phyloP scores from a whole-genome alignment of 2,329 filamentous ascomycete species.

The Curvularia lunata region DNA sequence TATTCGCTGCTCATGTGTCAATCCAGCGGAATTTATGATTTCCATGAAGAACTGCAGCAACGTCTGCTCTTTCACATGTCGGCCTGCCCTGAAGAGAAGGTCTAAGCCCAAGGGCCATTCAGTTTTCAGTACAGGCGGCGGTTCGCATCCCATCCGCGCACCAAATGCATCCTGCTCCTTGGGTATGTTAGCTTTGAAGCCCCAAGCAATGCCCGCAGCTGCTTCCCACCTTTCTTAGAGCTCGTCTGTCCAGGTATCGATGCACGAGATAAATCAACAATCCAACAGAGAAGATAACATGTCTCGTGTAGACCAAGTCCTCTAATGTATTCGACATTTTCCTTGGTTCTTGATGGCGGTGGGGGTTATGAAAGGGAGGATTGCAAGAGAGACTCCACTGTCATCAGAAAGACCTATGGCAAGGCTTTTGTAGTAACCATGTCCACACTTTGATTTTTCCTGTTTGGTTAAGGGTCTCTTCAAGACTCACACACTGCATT shows the following conservation, averaged over 20 bases:
- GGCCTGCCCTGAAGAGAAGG: background rate
- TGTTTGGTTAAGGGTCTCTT: background rate
- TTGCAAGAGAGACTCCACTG: background rate
- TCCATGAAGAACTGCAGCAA: background rate
- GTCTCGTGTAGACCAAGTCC: background rate
- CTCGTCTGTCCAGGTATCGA: background rate
- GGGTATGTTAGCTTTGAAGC: background rate
- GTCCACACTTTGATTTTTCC: background rate
- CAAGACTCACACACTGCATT: background rate
- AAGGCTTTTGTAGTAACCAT: background rate
- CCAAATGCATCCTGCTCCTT: background rate
- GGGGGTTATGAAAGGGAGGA: background rate
- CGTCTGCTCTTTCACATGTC: background rate
- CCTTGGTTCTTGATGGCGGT: no score
- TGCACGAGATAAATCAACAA: background rate
- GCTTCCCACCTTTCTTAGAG: background rate
- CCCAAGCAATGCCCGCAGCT: background rate
- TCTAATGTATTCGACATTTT: background rate
- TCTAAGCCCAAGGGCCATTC: background rate
- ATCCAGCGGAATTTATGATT: background rate
- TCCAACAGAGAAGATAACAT: background rate
- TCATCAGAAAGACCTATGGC: background rate
- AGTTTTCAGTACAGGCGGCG: background rate
- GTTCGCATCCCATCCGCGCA: background rate
- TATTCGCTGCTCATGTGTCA: background rate